A percentile compares a stretch with the other conserved stretches of the same genome.
Conservation (phyloP, 768 basidiomycete species). For the Amanita subjunquillea region DNA sequence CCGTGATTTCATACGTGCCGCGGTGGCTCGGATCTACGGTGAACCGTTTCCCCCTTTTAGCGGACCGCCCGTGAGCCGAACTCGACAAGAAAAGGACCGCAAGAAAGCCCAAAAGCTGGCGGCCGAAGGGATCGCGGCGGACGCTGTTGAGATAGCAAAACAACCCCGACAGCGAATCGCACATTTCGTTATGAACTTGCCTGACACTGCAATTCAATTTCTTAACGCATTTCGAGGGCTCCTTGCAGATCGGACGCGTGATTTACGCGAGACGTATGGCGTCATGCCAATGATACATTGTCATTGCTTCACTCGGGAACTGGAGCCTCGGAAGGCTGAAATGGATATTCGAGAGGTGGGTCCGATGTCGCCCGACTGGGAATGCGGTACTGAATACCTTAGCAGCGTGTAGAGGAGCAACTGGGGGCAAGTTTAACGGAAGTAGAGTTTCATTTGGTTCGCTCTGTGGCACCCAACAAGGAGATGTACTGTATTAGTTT, state of each 20-base stretch:
- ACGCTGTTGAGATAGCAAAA: constrained; percentile 8
- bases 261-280: constrained; percentile 36
- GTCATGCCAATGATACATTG: constrained; percentile 90
- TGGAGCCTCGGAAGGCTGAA: constrained; percentile 57
- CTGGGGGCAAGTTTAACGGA: constrained; percentile 45
- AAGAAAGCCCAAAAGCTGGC: constrained; percentile 21
- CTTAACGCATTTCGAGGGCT: constrained; percentile 82
- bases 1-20: constrained; percentile 66
- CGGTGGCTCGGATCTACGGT: constrained; percentile 40
- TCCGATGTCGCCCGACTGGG: constrained; percentile 2
- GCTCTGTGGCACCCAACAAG: constrained; percentile 92
- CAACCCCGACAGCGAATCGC: constrained; percentile 47
- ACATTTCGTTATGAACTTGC: constrained; percentile 98
- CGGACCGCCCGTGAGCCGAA: constrained; percentile 39
- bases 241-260: constrained; percentile 28
- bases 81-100: constrained; percentile 28
- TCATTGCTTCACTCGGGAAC: constrained; percentile 89
- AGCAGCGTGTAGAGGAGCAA: constrained; percentile 61
- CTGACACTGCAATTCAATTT: constrained; percentile 84
- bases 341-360: constrained; percentile 75
- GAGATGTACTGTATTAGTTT: constrained; percentile 98
- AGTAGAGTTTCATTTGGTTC: constrained; percentile 61
- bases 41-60: constrained; percentile 56
- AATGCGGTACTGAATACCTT: constrained; percentile 9
- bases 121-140: constrained; percentile 8